A percentile compares a stretch with the other conserved stretches of the same genome.
Evolutionary conservation across 176 grass and related monocot species (phyloP).

Genomic region (Eragrostis nindensis): DNA sequence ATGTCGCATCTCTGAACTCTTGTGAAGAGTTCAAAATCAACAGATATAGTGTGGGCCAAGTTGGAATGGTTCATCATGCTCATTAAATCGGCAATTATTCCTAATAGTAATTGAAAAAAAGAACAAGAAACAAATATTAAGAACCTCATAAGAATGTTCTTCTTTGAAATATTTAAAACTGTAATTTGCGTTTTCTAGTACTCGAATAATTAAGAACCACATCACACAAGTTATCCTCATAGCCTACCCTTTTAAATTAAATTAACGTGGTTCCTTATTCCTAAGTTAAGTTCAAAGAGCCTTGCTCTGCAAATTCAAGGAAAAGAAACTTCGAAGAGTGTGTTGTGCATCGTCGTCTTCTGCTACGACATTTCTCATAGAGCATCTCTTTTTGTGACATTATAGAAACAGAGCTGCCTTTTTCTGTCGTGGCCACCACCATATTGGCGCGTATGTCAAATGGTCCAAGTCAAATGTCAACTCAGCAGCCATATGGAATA

Average conservation of each 20-base stretch:
- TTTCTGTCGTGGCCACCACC: conserved; percentile 3
- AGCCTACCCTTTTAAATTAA: no score
- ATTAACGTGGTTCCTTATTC: not conserved
- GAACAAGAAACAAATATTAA: no score
- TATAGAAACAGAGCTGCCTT: conserved; percentile 32
- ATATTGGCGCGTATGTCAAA: conserved; percentile 16
- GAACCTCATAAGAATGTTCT: no score
- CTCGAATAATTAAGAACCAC: no score
- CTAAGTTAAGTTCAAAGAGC: not conserved
- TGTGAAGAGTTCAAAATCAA: no score
- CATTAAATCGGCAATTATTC: no score
- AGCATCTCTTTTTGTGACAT: conserved; percentile 37
- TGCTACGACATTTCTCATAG: conserved; percentile 15
- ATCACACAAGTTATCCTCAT: no score
- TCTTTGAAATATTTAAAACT: no score
- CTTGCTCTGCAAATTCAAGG: not conserved
- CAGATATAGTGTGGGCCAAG: no score
- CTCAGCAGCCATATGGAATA: conserved; percentile 44
- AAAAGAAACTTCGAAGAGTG: conserved; percentile 24
- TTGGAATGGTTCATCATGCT: no score
- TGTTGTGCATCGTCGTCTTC: conserved; percentile 19
- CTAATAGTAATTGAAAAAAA: no score
- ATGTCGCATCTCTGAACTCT: not conserved
- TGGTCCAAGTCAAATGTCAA: conserved; percentile 58
- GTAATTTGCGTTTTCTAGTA: no score